These are phyloP conservation scores for Eucalyptus leucophloia DNA, from an alignment of 345 rosid genomes.

Conservation along the genomic window DNA sequence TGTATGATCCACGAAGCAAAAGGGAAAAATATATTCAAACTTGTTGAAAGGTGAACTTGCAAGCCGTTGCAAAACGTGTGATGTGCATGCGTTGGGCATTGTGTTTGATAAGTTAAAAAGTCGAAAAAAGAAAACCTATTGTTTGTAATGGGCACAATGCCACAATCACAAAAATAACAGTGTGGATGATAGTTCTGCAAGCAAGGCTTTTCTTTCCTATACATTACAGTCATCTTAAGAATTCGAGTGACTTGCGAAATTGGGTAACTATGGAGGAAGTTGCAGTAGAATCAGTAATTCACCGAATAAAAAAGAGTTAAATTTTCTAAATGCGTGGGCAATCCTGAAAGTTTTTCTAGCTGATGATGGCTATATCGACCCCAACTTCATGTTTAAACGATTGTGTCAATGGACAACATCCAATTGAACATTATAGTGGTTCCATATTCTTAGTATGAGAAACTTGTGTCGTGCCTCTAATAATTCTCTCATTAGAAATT, in stretches of 20 bases:
- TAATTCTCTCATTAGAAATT: background rate
- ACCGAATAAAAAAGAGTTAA: background rate
- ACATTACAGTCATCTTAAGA: background rate
- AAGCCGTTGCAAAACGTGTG: background rate
- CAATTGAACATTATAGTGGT: rapidly evolving
- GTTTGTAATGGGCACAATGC: background rate
- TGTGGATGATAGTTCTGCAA: background rate
- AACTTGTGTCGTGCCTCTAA: background rate
- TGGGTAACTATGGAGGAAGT: background rate
- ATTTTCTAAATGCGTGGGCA: background rate
- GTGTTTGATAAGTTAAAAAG: background rate
- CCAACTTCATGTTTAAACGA: background rate
- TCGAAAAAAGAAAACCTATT: background rate
- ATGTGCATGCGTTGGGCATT: background rate
- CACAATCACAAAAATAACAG: background rate
- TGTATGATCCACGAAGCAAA: background rate
- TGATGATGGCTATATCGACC: background rate
- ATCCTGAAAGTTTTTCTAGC: background rate
- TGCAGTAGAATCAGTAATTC: background rate
- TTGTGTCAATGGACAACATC: rapidly evolving
- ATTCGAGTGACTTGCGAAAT: background rate
- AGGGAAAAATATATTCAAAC: background rate
- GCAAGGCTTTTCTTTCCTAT: background rate
- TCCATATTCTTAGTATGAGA: background rate
- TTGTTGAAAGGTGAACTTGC: background rate